Evolutionary conservation across 164 flowering plant genomes (phyloP).

Genomic region (Vitis amurensis): DNA sequence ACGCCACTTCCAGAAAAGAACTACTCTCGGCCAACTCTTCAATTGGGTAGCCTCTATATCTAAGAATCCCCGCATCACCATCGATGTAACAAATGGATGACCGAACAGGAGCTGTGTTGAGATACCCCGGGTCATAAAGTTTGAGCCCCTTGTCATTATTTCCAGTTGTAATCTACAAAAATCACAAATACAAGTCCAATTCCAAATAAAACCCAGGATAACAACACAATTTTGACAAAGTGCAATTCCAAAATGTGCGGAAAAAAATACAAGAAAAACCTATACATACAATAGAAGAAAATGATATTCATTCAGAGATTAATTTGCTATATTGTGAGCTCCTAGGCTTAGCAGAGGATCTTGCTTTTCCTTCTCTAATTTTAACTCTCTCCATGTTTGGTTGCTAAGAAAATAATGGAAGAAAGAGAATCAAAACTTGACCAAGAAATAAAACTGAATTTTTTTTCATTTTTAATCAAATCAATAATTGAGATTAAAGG

Average conservation of each 20-base stretch:
- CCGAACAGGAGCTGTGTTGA: constrained; percentile 95
- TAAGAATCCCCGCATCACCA: constrained; percentile 94
- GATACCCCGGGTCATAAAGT: constrained; percentile 94
- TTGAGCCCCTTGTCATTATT: constrained; percentile 91
- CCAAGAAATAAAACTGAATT: too few species aligned
- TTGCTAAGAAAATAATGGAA: not conserved
- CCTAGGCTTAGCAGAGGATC: too few species aligned
- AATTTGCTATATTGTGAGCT: too few species aligned
- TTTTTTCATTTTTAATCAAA: too few species aligned
- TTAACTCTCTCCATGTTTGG: not conserved
- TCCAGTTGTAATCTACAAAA: constrained; percentile 70
- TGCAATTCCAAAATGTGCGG: too few species aligned
- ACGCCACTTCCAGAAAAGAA: constrained; percentile 87
- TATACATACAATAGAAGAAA: not conserved
- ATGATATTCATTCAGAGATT: too few species aligned
- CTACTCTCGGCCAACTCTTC: constrained; percentile 95
- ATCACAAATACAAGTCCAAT: not conserved
- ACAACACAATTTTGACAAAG: too few species aligned
- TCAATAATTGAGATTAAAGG: too few species aligned
- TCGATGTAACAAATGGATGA: constrained; percentile 93
- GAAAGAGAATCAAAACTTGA: too few species aligned
- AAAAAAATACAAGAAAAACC: not conserved
- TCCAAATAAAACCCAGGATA: not conserved
- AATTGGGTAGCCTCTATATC: constrained; percentile 97
- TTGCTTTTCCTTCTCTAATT: too few species aligned